phyloP scores from a whole-genome alignment of 495 filamentous ascomycete species.

The Niebla homalea region DNA sequence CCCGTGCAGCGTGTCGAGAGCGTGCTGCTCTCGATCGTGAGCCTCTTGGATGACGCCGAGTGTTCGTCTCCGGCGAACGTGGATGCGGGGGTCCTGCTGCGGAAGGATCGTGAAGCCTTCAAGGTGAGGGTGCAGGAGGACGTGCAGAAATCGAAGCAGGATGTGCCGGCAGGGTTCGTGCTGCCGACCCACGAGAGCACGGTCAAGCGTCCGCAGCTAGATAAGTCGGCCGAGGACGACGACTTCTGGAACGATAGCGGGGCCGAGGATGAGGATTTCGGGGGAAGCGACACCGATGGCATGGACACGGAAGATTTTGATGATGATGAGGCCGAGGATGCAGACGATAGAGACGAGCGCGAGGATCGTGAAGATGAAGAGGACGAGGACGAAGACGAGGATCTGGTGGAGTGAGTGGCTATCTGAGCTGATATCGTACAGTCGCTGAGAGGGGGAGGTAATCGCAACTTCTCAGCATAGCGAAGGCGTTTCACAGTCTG shows the following conservation, averaged over 20 bases:
- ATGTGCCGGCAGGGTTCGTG: slow-evolving; percentile 68
- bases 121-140: slow-evolving; percentile 53
- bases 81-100: slow-evolving; percentile 75
- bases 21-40: slow-evolving; percentile 80
- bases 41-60: slow-evolving; percentile 90
- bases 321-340: slow-evolving; percentile 43
- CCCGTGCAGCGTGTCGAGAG: slow-evolving; percentile 88
- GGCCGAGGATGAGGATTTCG: slow-evolving; percentile 65
- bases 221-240: slow-evolving; percentile 59
- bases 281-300: slow-evolving; percentile 51
- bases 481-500: no score
- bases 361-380: slow-evolving; percentile 21
- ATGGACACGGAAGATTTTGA: slow-evolving; percentile 38
- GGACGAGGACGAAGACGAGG: neutral
- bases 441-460: no score
- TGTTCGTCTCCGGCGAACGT: slow-evolving; percentile 90
- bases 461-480: no score
- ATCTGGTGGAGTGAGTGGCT: neutral
- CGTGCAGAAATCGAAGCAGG: slow-evolving; percentile 57
- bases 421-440: neutral
- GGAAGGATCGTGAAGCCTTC: slow-evolving; percentile 55
- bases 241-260: slow-evolving; percentile 70
- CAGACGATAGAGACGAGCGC: slow-evolving; percentile 41
- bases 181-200: slow-evolving; percentile 66
- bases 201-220: slow-evolving; percentile 44